Conservation (phyloP, 2,329 filamentous ascomycete species). For the Fusarium armeniacum region DNA sequence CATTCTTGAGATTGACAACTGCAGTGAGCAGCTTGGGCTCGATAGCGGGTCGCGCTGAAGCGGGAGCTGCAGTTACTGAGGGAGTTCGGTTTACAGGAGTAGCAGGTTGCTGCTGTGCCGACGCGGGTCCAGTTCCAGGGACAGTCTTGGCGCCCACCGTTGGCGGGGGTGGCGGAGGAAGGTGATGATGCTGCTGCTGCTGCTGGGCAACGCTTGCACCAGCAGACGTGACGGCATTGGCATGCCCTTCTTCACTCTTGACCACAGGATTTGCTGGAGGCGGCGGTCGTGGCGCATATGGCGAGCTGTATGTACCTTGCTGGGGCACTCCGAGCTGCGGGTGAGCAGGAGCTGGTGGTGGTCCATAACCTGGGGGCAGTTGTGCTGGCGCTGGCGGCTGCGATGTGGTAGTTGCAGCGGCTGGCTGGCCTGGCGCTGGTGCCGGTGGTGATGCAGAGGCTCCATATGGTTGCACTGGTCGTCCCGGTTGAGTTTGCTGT, state of each 20-base stretch:
- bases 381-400: conserved; percentile 55
- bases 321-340: conserved; percentile 53
- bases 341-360: conserved; percentile 55
- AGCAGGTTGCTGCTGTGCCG: conserved; percentile 35
- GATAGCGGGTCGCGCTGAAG: conserved; percentile 57
- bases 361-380: conserved; percentile 54
- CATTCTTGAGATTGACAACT: conserved; percentile 62
- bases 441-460: conserved; percentile 49
- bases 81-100: conserved; percentile 45
- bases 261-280: conserved; percentile 47
- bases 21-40: conserved; percentile 60
- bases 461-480: conserved; percentile 52
- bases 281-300: conserved; percentile 55
- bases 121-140: conserved; percentile 35
- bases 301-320: conserved; percentile 55
- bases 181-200: conserved; percentile 23
- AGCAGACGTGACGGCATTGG: conserved; percentile 16
- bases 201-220: conserved; percentile 30
- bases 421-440: conserved; percentile 44
- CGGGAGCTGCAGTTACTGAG: conserved; percentile 47
- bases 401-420: conserved; percentile 40
- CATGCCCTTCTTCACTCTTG: conserved; percentile 52
- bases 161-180: conserved; percentile 25
- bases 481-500: conserved; percentile 50
- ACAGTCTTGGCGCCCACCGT: conserved; percentile 40